Evolutionary conservation across 306 rosid species (phyloP).

Genomic region (Mimosa pudica): DNA sequence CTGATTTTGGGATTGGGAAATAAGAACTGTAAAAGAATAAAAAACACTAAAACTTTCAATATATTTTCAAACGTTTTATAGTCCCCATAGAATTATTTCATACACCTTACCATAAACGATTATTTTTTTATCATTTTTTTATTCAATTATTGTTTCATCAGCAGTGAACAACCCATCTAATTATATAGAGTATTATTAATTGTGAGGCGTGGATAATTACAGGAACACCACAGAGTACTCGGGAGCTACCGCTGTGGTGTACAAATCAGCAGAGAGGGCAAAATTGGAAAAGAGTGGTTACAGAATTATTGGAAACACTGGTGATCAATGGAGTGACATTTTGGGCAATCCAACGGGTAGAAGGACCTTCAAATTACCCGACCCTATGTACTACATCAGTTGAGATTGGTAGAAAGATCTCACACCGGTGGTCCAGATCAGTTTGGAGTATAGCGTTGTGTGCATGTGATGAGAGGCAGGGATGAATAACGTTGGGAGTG

Average conservation of each 20-base stretch:
- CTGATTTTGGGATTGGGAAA: too few relatives aligned
- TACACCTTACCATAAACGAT: too few relatives aligned
- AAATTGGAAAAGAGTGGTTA: constrained; percentile 41
- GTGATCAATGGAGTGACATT: constrained; percentile 58
- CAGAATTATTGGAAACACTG: constrained; percentile 47
- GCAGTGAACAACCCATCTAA: too few relatives aligned
- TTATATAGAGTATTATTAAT: too few relatives aligned
- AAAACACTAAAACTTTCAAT: too few relatives aligned
- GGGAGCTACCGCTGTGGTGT: constrained; percentile 27
- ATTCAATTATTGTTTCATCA: too few relatives aligned
- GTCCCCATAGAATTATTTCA: too few relatives aligned
- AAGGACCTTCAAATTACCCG: constrained; percentile 55
- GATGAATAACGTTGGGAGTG: background rate
- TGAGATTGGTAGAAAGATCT: background rate
- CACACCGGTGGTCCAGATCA: background rate
- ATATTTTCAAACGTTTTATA: too few relatives aligned
- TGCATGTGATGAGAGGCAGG: background rate
- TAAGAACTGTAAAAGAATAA: too few relatives aligned
- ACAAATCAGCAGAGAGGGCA: constrained; percentile 44
- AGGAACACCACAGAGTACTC: constrained; percentile 26
- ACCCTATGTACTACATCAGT: constrained; percentile 47
- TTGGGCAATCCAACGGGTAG: constrained; percentile 33
- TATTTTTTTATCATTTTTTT: too few relatives aligned
- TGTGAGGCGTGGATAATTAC: background rate
- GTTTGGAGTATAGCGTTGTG: background rate